phyloP scores from a whole-genome alignment of 2,329 filamentous ascomycete genomes.

The Curvularia sp. region DNA sequence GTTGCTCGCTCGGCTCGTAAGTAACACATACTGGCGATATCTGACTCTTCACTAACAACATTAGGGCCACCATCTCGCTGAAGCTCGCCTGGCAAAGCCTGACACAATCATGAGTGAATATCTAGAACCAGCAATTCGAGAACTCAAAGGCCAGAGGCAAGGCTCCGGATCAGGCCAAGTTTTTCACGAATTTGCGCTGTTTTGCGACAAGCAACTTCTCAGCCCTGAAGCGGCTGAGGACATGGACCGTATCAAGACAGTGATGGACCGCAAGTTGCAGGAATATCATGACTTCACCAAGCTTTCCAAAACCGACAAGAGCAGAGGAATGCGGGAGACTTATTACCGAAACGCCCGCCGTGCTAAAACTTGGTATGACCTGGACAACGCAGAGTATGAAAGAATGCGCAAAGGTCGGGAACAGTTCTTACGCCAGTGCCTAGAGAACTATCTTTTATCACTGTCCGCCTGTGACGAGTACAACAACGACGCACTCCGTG shows the following conservation, averaged over 20 bases:
- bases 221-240: conserved; percentile 86
- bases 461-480: conserved; percentile 85
- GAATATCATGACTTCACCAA: conserved; percentile 78
- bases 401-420: conserved; percentile 78
- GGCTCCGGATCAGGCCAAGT: conserved; percentile 83
- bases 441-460: conserved; percentile 91
- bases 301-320: conserved; percentile 59
- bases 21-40: background rate
- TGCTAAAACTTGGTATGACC: conserved; percentile 85
- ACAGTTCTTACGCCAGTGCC: conserved; percentile 83
- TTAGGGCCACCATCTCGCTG: conserved; percentile 82
- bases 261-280: conserved; percentile 80
- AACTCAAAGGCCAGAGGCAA: conserved; percentile 72
- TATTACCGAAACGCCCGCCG: conserved; percentile 68
- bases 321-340: conserved; percentile 57
- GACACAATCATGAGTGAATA: conserved; percentile 89
- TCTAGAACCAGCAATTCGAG: conserved; percentile 80
- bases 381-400: conserved; percentile 86
- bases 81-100: conserved; percentile 88
- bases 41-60: conserved; percentile 19
- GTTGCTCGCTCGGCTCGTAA: conserved; percentile 79
- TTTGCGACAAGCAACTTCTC: conserved; percentile 93
- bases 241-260: conserved; percentile 76
- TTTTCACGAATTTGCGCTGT: conserved; percentile 92
- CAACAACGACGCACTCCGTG: conserved; percentile 87